Conservation (phyloP, 2,329 filamentous ascomycete species). For the Tricladium varicosporioides region DNA sequence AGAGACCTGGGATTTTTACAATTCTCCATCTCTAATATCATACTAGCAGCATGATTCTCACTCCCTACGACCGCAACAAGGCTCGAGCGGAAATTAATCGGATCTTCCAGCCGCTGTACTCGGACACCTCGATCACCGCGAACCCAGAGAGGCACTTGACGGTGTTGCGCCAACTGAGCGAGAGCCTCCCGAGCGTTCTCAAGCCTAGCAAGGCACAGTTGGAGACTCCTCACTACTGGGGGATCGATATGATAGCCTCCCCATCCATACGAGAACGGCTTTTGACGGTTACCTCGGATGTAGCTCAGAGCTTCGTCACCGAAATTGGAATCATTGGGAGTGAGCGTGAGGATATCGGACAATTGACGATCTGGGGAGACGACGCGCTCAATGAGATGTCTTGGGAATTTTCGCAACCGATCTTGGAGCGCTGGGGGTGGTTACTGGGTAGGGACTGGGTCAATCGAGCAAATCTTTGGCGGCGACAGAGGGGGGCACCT, state of each 20-base stretch:
- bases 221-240: constrained; percentile 40
- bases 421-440: constrained; percentile 41
- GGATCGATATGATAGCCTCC: constrained; percentile 42
- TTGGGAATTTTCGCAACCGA: constrained; percentile 41
- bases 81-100: constrained; percentile 36
- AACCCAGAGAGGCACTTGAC: constrained; percentile 37
- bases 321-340: constrained; percentile 38
- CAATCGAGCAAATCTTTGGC: constrained; percentile 41
- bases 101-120: constrained; percentile 37
- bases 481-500: constrained; percentile 37
- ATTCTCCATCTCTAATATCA: constrained; percentile 16
- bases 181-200: constrained; percentile 34
- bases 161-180: constrained; percentile 30
- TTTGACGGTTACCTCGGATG: constrained; percentile 35
- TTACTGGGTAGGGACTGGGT: constrained; percentile 39
- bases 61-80: constrained; percentile 36
- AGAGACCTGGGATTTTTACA: constrained; percentile 1
- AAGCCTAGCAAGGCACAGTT: constrained; percentile 41
- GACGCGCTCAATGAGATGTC: constrained; percentile 41
- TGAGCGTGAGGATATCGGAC: constrained; percentile 37
- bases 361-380: constrained; percentile 43
- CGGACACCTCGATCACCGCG: constrained; percentile 33
- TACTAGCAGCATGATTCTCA: constrained; percentile 31
- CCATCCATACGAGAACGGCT: constrained; percentile 39
- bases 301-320: constrained; percentile 37